Conservation (phyloP, 352 stramenopile species). For the Paralagenidium karlingii region DNA sequence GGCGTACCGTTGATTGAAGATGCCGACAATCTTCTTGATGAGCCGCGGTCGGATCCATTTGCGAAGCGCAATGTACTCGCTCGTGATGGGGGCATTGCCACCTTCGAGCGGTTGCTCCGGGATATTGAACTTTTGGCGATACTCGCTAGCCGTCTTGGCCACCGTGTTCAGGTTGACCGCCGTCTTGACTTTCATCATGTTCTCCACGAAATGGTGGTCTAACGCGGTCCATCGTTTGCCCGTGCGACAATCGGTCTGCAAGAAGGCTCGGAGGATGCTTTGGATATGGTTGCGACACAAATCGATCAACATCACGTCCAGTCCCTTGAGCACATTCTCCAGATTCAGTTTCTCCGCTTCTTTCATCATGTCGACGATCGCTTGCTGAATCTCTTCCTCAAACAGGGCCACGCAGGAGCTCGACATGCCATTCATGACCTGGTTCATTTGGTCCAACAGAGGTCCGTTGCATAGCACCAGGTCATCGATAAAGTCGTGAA, state of each 20-base stretch:
- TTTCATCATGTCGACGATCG: constrained; percentile 16
- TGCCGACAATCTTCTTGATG: constrained; percentile 23
- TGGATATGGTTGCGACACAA: constrained; percentile 46
- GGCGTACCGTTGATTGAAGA: constrained; percentile 27
- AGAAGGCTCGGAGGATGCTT: constrained; percentile 27
- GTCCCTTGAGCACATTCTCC: constrained; percentile 21
- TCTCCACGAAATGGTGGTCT: no score
- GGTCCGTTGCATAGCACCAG: constrained; percentile 27
- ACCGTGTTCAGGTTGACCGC: no score
- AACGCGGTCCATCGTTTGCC: constrained; percentile 17
- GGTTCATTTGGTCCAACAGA: constrained; percentile 18
- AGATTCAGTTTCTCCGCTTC: constrained; percentile 14
- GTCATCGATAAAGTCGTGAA: constrained; percentile 47
- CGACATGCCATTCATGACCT: constrained; percentile 35
- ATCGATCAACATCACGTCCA: constrained; percentile 31
- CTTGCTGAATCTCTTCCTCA: constrained; percentile 23
- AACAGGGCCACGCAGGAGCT: constrained; percentile 27
- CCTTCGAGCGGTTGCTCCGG: no score
- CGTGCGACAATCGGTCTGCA: constrained; percentile 32
- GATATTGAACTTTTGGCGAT: no score
- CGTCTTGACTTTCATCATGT: no score
- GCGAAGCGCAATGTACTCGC: constrained; percentile 26
- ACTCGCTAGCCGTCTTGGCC: no score
- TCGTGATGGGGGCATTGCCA: constrained; percentile 13
- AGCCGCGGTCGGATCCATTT: constrained; percentile 31